Percentiles rank a stretch among this genome's conserved stretches.
Conservation (phyloP, 768 basidiomycete species). For the Macrolepiota fuliginosa region DNA sequence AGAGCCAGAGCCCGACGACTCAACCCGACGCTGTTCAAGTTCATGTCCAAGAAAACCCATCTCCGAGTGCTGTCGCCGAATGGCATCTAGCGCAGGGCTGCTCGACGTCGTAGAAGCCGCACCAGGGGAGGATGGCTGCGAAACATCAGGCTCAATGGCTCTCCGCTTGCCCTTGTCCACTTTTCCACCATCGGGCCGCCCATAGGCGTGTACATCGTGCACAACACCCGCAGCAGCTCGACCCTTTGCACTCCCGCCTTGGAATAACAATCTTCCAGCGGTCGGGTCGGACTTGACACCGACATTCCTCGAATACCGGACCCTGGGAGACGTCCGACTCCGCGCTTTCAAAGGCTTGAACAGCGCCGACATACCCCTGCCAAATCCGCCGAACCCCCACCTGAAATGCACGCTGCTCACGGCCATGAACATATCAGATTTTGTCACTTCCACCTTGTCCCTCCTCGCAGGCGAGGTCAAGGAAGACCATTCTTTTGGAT, state of each 20-base stretch:
- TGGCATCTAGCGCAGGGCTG: slow-evolving; percentile 5
- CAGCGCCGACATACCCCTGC: slow-evolving; percentile 47
- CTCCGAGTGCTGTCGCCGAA: slow-evolving; percentile 8
- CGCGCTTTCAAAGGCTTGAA: slow-evolving; percentile 29
- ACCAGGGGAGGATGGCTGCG: neutral
- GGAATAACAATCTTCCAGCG: neutral
- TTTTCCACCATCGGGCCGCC: neutral
- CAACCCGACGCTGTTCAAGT: neutral
- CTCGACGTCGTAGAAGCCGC: neutral
- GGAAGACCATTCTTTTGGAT: slow-evolving; percentile 68
- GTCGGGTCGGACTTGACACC: neutral
- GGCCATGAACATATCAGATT: slow-evolving; percentile 75
- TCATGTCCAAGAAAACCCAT: slow-evolving; percentile 6
- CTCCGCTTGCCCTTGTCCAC: slow-evolving; percentile 26
- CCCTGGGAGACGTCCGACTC: neutral
- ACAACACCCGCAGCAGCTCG: neutral
- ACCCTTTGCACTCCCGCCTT: neutral
- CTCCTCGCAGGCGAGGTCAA: slow-evolving; percentile 31
- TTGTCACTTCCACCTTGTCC: slow-evolving; percentile 52
- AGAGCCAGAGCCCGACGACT: neutral
- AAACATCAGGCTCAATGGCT: slow-evolving; percentile 15
- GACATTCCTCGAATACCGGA: neutral
- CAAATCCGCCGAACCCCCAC: slow-evolving; percentile 53
- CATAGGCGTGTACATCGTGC: slow-evolving; percentile 9
- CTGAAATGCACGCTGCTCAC: slow-evolving; percentile 64